A percentile compares a stretch with the other conserved stretches of the same genome.
phyloP scores from a whole-genome alignment of 345 rosid species.

The Viola odorata region DNA sequence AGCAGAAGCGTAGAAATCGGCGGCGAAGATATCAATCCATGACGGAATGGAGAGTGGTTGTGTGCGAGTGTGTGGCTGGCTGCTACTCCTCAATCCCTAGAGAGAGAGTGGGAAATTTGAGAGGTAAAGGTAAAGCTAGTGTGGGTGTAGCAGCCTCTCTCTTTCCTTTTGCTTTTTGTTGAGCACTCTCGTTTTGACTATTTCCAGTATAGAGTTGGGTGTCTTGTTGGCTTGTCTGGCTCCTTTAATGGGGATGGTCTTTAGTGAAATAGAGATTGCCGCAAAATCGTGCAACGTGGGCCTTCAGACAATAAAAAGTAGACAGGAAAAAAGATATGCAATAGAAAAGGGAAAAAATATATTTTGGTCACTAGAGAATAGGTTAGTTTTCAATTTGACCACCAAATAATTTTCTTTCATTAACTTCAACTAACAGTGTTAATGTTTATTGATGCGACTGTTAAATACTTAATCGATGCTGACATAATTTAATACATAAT shows the following conservation, averaged over 20 bases:
- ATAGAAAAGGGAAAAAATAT: too few species aligned
- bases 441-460: too few species aligned
- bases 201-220: background rate
- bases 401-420: too few species aligned
- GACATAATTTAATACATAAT: too few species aligned
- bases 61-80: background rate
- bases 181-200: conserved; percentile 6
- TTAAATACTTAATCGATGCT: too few species aligned
- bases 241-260: background rate
- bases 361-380: too few species aligned
- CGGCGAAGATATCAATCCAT: conserved; percentile 4
- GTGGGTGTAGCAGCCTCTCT: background rate
- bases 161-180: conserved; percentile 6
- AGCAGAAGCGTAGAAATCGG: background rate
- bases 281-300: background rate
- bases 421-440: too few species aligned
- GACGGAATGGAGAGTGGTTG: background rate
- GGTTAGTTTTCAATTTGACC: too few species aligned
- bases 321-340: too few species aligned
- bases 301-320: background rate
- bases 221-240: background rate
- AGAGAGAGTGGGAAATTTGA: background rate
- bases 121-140: background rate
- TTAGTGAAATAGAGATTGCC: background rate
- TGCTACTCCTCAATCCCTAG: conserved; percentile 6